A percentile compares a stretch with the other conserved stretches of the same genome.
Conservation (phyloP, 495 filamentous ascomycete genomes). For the Hyaloscypha finlandica region DNA sequence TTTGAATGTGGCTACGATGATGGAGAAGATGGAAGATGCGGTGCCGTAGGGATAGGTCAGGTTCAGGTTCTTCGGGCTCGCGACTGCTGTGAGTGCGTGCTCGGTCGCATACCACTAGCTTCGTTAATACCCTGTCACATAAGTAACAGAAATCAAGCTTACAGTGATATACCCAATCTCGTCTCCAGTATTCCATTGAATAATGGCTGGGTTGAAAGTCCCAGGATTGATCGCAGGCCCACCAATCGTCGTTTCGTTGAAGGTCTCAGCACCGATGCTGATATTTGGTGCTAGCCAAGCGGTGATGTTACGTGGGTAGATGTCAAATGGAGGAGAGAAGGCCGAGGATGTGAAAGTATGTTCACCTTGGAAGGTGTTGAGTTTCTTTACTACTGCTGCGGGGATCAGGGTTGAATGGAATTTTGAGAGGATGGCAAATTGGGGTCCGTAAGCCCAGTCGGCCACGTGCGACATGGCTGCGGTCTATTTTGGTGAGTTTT, state of each 20-base stretch:
- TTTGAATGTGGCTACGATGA: slow-evolving; percentile 29
- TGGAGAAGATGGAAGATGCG: slow-evolving; percentile 22
- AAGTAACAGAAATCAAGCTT: not conserved
- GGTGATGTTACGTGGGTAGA: slow-evolving; percentile 42
- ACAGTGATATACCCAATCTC: slow-evolving; percentile 26
- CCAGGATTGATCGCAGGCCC: slow-evolving; percentile 38
- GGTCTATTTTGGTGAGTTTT: slow-evolving; percentile 24
- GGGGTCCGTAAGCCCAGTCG: slow-evolving; percentile 43
- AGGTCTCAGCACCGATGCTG: slow-evolving; percentile 42
- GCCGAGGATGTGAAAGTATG: slow-evolving; percentile 38
- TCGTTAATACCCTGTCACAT: not conserved
- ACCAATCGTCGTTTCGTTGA: slow-evolving; percentile 41
- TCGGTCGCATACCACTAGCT: slow-evolving; percentile 34
- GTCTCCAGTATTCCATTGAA: slow-evolving; percentile 41
- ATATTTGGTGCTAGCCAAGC: slow-evolving; percentile 43
- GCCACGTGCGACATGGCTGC: slow-evolving; percentile 40
- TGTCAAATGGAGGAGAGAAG: slow-evolving; percentile 44
- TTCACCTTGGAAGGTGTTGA: slow-evolving; percentile 40
- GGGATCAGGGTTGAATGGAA: slow-evolving; percentile 37
- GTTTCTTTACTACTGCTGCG: slow-evolving; percentile 18
- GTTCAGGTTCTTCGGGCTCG: slow-evolving; percentile 34
- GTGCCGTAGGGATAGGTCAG: slow-evolving; percentile 42
- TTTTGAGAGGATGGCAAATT: slow-evolving; percentile 37
- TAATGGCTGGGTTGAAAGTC: slow-evolving; percentile 43
- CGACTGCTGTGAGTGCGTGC: slow-evolving; percentile 37